Base-by-base conservation (phyloP, 495 filamentous ascomycete species). In the Xylaria intraflava region DNA sequence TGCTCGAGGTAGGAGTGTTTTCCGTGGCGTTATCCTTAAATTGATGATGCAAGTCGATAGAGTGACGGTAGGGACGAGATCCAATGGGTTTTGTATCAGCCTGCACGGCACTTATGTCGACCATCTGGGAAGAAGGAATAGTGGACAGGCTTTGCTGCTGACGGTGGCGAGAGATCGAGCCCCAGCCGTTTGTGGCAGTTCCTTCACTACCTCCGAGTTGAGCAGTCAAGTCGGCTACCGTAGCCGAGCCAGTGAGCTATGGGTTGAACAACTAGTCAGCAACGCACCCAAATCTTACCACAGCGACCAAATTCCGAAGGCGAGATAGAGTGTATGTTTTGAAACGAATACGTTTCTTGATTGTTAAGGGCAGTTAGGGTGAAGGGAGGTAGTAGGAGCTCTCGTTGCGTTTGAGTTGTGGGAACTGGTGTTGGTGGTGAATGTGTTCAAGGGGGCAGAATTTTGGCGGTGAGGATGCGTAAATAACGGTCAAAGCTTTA, bases 91-190 rank as follows among this genome's bases (percentile, higher is more conserved):
- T 63, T 27, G 59, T 55, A 40, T 76, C 73, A 12, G 60, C 56
- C 9, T 62, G 62, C 23, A 64, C 14, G 12, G 61, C 17, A 24
- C 30, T 24, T 45, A 52, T 57, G 33, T 65, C 66, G 50, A 62
- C 66, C 46, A 69, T 60, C 40, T 65, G 64, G 7, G 62, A 58
- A 33, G 71, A 68, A 54, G 67, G 67, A 62, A 84, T 87, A 56
- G 83, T 81, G 7, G 89, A 86, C 62, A 95, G 81, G 65, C 84
- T 91, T 51, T 88, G 85, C 62, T 92, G 88, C n/a, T 82, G 81
- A 44, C 87, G 86, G 69, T 95, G 88, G 58, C 87, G 86, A 57
- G 71, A 79, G 67, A 88, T 82, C 30, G 75, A 70, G 48, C 77
- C 74, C 83, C 87, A 90, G 50, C 75, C 76, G 68, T 77, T 81